Evolutionary conservation across 1,284 basidiomycete species (phyloP), one percentile per base, ranked within the genome.

Genomic region (Ceratobasidium sp.): DNA sequence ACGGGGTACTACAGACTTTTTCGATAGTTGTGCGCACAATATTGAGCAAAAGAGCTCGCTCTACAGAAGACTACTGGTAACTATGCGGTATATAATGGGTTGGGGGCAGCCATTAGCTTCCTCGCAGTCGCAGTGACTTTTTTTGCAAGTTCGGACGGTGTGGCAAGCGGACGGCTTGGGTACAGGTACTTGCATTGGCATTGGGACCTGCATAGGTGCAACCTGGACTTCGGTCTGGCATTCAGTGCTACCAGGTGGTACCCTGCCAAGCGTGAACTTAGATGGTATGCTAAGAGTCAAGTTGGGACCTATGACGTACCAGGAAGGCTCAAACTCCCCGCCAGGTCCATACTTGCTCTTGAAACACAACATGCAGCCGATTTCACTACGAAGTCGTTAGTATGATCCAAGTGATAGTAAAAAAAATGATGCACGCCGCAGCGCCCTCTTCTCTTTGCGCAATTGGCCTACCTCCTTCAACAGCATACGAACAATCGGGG

Each of bases 401-500:
- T 9, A 29, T 19, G 14, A 37, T 49, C 27, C 31, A 16, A 16
- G 39, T 4, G 13, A 58, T 2, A 63, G 22, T n/a, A n/a, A 14
- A 37, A 16, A 19, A 0, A 24, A 34, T 16, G 19, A 76, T 76
- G 24, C 73, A 78, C 77, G 76, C 76, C 76, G 77, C 27, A 79
- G 48, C 16, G 75, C 54, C 31, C 78, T 75, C 65, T 76, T 78
- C 48, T 79, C 76, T 64, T 79, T 76, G 41, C 76, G 74, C 39
- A 79, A 74, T 56, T 76, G 76, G 53, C 78, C 78, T 29, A 79
- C 78, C 61, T 79, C 78, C 31, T 76, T 75, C 53, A 79, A 74
- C n/a, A 79, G 56, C 72, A 78, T 74, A 46, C 77, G 76, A 39
- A 46, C 48, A 29, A 56, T n/a, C 13, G 74, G 66, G 3, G 53